Percentiles rank a stretch among this genome's conserved stretches.
These are phyloP conservation scores for Paraphaeosphaeria minitans DNA, from an alignment of 2,329 filamentous ascomycete genomes.

Conservation along the genomic window DNA sequence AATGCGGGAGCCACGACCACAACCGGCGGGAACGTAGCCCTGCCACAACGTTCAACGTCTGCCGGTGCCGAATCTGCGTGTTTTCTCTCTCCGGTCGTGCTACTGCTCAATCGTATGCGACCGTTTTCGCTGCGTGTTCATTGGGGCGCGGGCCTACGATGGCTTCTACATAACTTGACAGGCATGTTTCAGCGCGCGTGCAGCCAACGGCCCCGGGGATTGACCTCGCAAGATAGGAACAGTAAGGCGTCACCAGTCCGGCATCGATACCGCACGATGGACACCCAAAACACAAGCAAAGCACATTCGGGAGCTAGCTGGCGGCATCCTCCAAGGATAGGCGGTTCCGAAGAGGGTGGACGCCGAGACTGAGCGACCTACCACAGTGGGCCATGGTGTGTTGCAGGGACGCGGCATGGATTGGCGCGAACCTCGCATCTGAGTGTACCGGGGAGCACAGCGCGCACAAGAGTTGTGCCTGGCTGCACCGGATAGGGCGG, in stretches of 20 bases:
- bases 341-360: constrained; percentile 7
- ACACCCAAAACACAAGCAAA: constrained; percentile 11
- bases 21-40: not conserved
- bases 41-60: constrained; percentile 13
- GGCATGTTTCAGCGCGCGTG: constrained; percentile 13
- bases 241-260: not conserved
- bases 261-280: constrained; percentile 1
- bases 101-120: constrained; percentile 4
- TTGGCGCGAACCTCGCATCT: constrained; percentile 15
- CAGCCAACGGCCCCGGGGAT: not conserved
- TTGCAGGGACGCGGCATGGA: constrained; percentile 21
- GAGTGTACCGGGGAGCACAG: constrained; percentile 20
- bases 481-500: constrained; percentile 4
- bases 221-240: not conserved
- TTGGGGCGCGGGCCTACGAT: constrained; percentile 4
- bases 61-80: constrained; percentile 6
- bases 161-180: constrained; percentile 3
- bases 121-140: not conserved
- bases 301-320: constrained; percentile 12
- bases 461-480: constrained; percentile 12
- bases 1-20: constrained; percentile 11
- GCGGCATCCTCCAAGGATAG: constrained; percentile 9
- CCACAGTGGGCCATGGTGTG: constrained; percentile 6
- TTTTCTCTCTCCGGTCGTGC: constrained; percentile 8
- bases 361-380: constrained; percentile 11